A percentile compares a stretch with the other conserved stretches of the same genome.
These are phyloP conservation scores for Globisporangium spiculum DNA, from an alignment of 352 stramenopile species.

Conservation along the genomic window DNA sequence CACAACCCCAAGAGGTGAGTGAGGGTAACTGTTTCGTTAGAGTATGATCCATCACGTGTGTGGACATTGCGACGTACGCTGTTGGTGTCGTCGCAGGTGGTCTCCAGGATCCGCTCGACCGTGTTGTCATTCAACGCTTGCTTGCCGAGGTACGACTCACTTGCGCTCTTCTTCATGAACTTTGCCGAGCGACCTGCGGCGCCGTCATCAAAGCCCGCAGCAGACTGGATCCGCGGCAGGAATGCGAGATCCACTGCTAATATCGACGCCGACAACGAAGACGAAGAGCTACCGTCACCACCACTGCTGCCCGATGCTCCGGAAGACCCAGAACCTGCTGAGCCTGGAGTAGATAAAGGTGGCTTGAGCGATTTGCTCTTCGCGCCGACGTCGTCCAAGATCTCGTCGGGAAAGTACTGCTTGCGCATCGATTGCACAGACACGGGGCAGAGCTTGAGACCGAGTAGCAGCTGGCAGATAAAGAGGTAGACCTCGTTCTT, in stretches of 20 bases:
- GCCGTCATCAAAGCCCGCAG: not conserved
- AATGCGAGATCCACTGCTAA: constrained; percentile 14
- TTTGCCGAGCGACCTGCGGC: not conserved
- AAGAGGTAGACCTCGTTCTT: constrained; percentile 81
- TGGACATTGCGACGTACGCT: constrained; percentile 5
- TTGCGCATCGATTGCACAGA: constrained; percentile 66
- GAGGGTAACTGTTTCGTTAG: not conserved
- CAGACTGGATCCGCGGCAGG: constrained; percentile 31
- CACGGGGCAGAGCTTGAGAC: constrained; percentile 58
- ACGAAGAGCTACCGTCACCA: not conserved
- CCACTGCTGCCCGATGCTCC: not conserved
- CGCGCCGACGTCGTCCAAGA: constrained; percentile 46
- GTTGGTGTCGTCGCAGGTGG: constrained; percentile 7
- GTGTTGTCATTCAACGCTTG: constrained; percentile 51
- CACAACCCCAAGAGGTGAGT: not conserved
- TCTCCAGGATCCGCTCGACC: constrained; percentile 52
- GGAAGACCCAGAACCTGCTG: not conserved
- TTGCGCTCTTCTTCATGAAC: constrained; percentile 36
- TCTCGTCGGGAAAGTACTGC: constrained; percentile 75
- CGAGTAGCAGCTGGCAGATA: constrained; percentile 67
- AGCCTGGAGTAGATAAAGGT: constrained; percentile 1
- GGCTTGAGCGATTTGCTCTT: constrained; percentile 34
- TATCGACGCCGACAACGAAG: constrained; percentile 10
- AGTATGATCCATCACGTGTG: not conserved
- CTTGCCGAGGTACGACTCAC: constrained; percentile 53